Base-by-base conservation (phyloP, 441 rosid genomes). In the Pelargonium citronellum region DNA sequence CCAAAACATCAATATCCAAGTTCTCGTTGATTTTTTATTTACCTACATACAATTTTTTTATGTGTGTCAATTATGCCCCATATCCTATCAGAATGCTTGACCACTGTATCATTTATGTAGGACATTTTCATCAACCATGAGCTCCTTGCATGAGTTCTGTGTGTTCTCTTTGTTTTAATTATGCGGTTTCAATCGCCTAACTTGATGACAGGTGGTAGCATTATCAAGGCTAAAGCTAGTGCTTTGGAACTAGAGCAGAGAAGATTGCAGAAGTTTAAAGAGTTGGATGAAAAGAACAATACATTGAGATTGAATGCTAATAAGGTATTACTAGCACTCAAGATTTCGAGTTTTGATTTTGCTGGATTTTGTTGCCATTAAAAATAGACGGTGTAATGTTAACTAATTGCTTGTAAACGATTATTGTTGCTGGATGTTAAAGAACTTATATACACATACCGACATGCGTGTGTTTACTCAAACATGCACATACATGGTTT, bases 231-330 rank as follows among this genome's bases (percentile, higher is more conserved):
- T 74, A 80, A 96, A 51, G 79, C 83, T 80, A 83, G 76, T 76
- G 92, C 90, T 77, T 79, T 90, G 75, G 78, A 67, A 37, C 57
- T 84, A 75, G 97, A 91, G 87, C 83, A 79, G 77, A 81, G 67
- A 78, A 89, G 94, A 78, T 81, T 83, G 37, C 75, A 83, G 79
- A 90, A 82, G 83, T 83, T 87, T 15, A 81, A 80, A 75, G 89
- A 84, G 81, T 76, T 79, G 10, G 87, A 83, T 64, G 88, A 86
- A 68, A 70, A 68, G 69, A 88, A 84, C 72, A 82, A 73, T 67
- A 72, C 77, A 4, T 63, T 89, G 72, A 87, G 57, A 68, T 78
- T 75, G 62, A 76, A 80, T 72, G 75, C 89, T 44, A 85, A 86
- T 65, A 60, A 79, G 93, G 97, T 91, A 87, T 71, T 70, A 22